Conservation (phyloP, 2,329 filamentous ascomycete species). For the Diaporthe citrichinensis region DNA sequence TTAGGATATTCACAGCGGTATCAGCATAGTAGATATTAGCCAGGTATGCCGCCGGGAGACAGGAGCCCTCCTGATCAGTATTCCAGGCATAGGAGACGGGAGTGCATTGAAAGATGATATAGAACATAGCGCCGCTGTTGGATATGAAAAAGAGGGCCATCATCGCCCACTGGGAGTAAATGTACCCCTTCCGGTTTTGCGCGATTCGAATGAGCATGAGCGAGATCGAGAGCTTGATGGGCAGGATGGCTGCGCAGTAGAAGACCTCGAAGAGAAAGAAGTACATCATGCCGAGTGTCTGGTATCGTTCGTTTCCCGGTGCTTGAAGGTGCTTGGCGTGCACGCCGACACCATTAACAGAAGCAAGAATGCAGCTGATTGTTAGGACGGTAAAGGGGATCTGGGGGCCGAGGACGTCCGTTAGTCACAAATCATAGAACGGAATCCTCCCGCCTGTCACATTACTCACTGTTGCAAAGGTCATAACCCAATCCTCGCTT, state of each 20-base stretch:
- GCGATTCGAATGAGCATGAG: constrained; percentile 41
- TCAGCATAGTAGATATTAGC: constrained; percentile 37
- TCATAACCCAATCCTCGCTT: constrained; percentile 38
- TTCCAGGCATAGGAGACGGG: constrained; percentile 41
- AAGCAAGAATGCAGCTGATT: constrained; percentile 36
- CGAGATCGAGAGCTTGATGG: constrained; percentile 41
- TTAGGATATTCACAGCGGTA: constrained; percentile 39
- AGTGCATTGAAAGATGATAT: constrained; percentile 40
- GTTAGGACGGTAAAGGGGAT: constrained; percentile 36
- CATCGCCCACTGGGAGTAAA: constrained; percentile 39
- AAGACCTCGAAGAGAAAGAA: constrained; percentile 42
- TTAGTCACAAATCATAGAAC: background rate
- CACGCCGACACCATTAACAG: constrained; percentile 37
- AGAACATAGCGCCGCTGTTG: constrained; percentile 34
- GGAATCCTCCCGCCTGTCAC: background rate
- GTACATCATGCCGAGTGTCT: constrained; percentile 38
- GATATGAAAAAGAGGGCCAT: constrained; percentile 40
- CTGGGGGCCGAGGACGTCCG: background rate
- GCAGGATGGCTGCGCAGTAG: constrained; percentile 40
- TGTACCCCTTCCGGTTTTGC: constrained; percentile 38
- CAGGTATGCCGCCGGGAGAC: constrained; percentile 36
- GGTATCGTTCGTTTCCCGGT: constrained; percentile 32
- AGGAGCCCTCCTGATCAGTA: constrained; percentile 34
- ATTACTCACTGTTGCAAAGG: constrained; percentile 32
- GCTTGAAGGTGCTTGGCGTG: constrained; percentile 20